phyloP scores from a whole-genome alignment of 805 yeast genomes.

The Candida hungchunana region DNA sequence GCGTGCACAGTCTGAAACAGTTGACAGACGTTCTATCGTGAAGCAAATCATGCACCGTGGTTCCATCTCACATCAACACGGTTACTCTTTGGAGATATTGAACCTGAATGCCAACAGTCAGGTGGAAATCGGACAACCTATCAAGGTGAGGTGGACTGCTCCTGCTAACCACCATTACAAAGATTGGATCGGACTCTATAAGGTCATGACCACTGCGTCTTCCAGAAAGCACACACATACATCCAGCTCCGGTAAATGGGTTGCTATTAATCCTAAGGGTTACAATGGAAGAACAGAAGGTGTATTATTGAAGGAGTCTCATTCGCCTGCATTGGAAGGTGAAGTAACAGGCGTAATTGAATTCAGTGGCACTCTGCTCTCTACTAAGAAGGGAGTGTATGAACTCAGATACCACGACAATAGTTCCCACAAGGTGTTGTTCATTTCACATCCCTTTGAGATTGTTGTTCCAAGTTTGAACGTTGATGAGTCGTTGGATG shows the following conservation, averaged over 20 bases:
- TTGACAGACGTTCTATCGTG: constrained; percentile 9
- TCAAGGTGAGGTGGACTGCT: constrained; percentile 50
- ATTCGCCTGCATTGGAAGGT: constrained; percentile 14
- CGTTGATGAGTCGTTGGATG: constrained; percentile 29
- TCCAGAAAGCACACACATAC: constrained; percentile 52
- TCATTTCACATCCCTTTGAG: constrained; percentile 63
- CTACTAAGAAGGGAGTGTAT: constrained; percentile 66
- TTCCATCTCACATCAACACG: constrained; percentile 25
- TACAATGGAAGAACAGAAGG: constrained; percentile 28
- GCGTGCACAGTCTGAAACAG: constrained; percentile 23
- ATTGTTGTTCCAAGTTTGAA: constrained; percentile 39
- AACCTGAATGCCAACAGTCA: constrained; percentile 19
- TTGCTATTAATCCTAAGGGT: constrained; percentile 36
- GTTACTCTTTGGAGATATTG: constrained; percentile 27
- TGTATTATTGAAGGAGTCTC: constrained; percentile 5
- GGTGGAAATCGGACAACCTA: constrained; percentile 45
- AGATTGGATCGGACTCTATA: constrained; percentile 80
- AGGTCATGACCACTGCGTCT: constrained; percentile 52
- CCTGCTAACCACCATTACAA: constrained; percentile 43
- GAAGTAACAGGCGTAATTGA: constrained; percentile 40
- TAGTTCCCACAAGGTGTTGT: constrained; percentile 65
- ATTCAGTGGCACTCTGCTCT: constrained; percentile 45
- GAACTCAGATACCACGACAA: constrained; percentile 70
- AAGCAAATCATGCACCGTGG: constrained; percentile 9
- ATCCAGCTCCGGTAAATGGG: constrained; percentile 68